Percentiles rank a stretch among this genome's conserved stretches.
Conservation (phyloP, 345 rosid genomes). For the Lepidium sativum region DNA sequence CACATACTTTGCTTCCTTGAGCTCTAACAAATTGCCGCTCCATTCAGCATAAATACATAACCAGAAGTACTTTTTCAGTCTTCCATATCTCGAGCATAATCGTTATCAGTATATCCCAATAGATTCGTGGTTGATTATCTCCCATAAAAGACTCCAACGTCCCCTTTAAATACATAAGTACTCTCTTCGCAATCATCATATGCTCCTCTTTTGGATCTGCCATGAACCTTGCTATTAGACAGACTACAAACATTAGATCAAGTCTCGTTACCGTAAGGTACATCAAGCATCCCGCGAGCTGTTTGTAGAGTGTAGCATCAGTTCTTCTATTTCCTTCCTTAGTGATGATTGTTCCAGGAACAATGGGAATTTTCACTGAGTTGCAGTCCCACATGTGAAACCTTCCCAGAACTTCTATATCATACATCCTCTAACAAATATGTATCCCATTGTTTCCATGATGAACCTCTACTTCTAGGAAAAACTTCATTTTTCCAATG, state of each 20-base stretch:
- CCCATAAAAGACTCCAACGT: background rate
- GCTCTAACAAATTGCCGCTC: background rate
- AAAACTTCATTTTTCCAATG: background rate
- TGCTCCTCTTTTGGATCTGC: background rate
- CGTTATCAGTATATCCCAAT: background rate
- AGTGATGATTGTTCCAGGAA: fast-evolving
- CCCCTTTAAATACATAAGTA: background rate
- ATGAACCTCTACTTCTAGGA: background rate
- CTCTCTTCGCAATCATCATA: background rate
- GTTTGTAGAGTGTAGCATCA: background rate
- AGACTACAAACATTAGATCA: background rate
- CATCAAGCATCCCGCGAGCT: background rate
- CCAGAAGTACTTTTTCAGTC: background rate
- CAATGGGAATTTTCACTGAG: background rate
- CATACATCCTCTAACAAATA: background rate
- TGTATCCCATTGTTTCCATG: background rate
- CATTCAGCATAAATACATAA: background rate
- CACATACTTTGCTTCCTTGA: background rate
- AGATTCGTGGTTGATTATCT: background rate
- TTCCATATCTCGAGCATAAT: background rate
- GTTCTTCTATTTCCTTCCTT: background rate
- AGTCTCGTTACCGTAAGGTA: background rate
- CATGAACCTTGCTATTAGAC: background rate
- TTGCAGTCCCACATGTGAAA: background rate
- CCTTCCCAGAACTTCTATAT: background rate